These are phyloP conservation scores for Periconia sp. DNA, from an alignment of 2,329 filamentous ascomycete genomes.

Conservation along the genomic window DNA sequence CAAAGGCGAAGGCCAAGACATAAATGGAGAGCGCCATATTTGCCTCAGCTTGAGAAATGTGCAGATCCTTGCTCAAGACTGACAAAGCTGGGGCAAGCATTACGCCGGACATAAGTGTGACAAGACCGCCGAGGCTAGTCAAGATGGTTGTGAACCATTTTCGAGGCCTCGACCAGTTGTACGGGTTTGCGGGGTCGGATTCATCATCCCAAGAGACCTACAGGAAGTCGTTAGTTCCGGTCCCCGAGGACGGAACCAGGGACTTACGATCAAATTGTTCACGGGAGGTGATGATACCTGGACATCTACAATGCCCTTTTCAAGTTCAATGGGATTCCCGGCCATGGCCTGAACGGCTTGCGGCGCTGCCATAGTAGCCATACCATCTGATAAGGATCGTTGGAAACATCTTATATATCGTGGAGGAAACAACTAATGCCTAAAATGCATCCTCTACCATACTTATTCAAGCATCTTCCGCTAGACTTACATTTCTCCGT, in stretches of 20 bases:
- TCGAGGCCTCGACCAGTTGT: slow-evolving; percentile 28
- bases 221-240: not conserved
- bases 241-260: too few relatives aligned
- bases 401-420: too few relatives aligned
- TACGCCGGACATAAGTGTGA: slow-evolving; percentile 28
- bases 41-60: slow-evolving; percentile 16
- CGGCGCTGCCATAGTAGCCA: too few relatives aligned
- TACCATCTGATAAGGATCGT: too few relatives aligned
- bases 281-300: too few relatives aligned
- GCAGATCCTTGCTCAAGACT: slow-evolving; percentile 15
- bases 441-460: too few relatives aligned
- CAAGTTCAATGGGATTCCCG: too few relatives aligned
- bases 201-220: slow-evolving; percentile 17
- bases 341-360: too few relatives aligned
- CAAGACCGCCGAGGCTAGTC: slow-evolving; percentile 20
- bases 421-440: too few relatives aligned
- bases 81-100: slow-evolving; percentile 26
- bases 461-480: too few relatives aligned
- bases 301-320: not conserved
- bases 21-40: slow-evolving; percentile 27
- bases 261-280: too few relatives aligned
- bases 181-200: slow-evolving; percentile 27
- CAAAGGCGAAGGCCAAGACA: slow-evolving; percentile 40
- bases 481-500: too few relatives aligned
- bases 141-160: slow-evolving; percentile 52